Evolutionary conservation across 2,329 filamentous ascomycete genomes (phyloP).

Genomic region (Talaromyces sp.): DNA sequence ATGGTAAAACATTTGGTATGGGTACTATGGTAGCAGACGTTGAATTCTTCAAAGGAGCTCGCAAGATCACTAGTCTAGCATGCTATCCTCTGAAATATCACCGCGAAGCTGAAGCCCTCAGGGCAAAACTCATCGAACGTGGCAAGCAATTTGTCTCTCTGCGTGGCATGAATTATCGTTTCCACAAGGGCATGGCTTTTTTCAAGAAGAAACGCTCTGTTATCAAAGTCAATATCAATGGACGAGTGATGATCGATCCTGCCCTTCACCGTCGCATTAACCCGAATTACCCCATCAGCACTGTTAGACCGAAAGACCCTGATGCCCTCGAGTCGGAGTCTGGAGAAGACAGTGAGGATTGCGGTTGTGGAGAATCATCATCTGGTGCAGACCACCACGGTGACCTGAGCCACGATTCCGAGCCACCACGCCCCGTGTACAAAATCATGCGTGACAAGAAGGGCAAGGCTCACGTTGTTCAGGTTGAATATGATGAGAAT

Average conservation of each 20-base stretch:
- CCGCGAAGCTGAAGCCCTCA: constrained; percentile 62
- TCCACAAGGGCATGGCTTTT: constrained; percentile 78
- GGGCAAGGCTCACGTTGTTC: constrained; percentile 48
- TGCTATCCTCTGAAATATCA: constrained; percentile 79
- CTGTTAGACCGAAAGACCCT: constrained; percentile 66
- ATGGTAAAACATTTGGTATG: constrained; percentile 78
- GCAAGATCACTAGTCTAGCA: constrained; percentile 72
- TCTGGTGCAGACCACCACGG: constrained; percentile 35
- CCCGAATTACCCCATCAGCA: constrained; percentile 75
- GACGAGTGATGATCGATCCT: constrained; percentile 82
- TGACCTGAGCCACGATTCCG: constrained; percentile 32
- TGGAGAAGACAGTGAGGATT: constrained; percentile 38
- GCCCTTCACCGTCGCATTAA: constrained; percentile 77
- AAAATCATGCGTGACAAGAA: constrained; percentile 53
- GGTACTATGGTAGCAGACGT: constrained; percentile 67
- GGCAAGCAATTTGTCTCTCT: constrained; percentile 79
- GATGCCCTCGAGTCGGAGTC: constrained; percentile 48
- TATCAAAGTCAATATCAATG: constrained; percentile 77
- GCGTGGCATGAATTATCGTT: constrained; percentile 77
- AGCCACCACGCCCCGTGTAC: constrained; percentile 39
- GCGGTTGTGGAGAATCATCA: constrained; percentile 32
- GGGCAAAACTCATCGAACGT: constrained; percentile 65
- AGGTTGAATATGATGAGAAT: constrained; percentile 53
- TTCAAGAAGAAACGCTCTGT: constrained; percentile 72
- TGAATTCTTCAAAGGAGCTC: constrained; percentile 68